These are phyloP conservation scores for Musa beccarii DNA, from an alignment of 176 grass and related monocot genomes.

Conservation along the genomic window DNA sequence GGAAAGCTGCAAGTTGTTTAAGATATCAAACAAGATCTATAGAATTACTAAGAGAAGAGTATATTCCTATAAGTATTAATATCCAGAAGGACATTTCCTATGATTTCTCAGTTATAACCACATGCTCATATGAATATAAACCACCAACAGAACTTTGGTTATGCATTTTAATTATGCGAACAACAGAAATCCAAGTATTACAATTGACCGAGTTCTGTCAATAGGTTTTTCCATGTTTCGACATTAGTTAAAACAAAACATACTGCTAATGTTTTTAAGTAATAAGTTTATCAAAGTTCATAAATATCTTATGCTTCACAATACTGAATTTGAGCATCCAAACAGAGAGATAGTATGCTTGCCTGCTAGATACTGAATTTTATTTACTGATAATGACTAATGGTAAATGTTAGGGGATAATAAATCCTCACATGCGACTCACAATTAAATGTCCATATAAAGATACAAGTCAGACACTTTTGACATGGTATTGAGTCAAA, in stretches of 20 bases:
- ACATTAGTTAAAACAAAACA: neutral
- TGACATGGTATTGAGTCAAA: neutral
- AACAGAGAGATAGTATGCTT: neutral
- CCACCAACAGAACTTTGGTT: neutral
- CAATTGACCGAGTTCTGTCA: no score
- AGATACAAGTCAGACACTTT: neutral
- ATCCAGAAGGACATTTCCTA: neutral
- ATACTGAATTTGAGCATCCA: neutral
- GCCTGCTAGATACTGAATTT: no score
- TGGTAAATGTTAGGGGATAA: neutral
- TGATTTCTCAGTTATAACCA: neutral
- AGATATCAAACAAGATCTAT: neutral
- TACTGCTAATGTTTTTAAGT: neutral
- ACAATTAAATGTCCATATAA: neutral
- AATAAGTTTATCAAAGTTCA: neutral
- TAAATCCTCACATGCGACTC: neutral
- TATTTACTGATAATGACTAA: neutral
- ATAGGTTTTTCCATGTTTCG: no score
- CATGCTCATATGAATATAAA: neutral
- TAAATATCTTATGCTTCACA: neutral
- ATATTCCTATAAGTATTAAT: neutral
- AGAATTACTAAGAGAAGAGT: neutral
- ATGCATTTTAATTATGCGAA: neutral
- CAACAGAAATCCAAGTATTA: no score
- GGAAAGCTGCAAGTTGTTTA: neutral